phyloP scores from a whole-genome alignment of 1,284 basidiomycete species.

The Austroboletus niveus region DNA sequence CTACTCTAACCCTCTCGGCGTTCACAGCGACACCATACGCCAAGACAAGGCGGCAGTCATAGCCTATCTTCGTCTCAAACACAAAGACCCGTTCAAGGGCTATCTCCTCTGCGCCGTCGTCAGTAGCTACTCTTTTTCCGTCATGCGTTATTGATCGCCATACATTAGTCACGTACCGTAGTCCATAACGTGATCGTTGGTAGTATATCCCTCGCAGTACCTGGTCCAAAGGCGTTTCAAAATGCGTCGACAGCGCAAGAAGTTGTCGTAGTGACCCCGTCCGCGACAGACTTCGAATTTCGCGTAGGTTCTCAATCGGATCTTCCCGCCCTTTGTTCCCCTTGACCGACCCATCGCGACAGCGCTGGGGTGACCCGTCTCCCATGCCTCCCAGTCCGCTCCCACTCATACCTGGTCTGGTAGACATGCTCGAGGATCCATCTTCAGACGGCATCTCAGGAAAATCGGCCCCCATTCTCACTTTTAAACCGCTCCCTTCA shows the following conservation, averaged over 20 bases:
- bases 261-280: conserved; percentile 66
- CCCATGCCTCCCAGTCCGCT: conserved; percentile 54
- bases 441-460: background rate
- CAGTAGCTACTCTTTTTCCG: conserved; percentile 29
- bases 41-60: conserved; percentile 75
- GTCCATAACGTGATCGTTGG: conserved; percentile 72
- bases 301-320: conserved; percentile 44
- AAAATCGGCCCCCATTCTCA: conserved; percentile 31
- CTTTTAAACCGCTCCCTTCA: conserved; percentile 56
- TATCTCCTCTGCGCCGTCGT: conserved; percentile 72
- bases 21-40: conserved; percentile 60
- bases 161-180: conserved; percentile 50
- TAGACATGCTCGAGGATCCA: conserved; percentile 11
- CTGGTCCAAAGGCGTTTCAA: conserved; percentile 68
- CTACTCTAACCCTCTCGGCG: background rate
- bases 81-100: conserved; percentile 70
- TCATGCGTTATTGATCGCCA: conserved; percentile 8
- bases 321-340: conserved; percentile 8
- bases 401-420: conserved; percentile 20
- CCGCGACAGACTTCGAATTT: conserved; percentile 64
- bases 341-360: conserved; percentile 3
- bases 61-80: conserved; percentile 69
- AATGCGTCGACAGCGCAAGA: conserved; percentile 78
- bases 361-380: conserved; percentile 73
- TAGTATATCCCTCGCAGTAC: conserved; percentile 70